Conservation (phyloP, 2,329 filamentous ascomycete genomes). For the Fusarium oligoseptatum region DNA sequence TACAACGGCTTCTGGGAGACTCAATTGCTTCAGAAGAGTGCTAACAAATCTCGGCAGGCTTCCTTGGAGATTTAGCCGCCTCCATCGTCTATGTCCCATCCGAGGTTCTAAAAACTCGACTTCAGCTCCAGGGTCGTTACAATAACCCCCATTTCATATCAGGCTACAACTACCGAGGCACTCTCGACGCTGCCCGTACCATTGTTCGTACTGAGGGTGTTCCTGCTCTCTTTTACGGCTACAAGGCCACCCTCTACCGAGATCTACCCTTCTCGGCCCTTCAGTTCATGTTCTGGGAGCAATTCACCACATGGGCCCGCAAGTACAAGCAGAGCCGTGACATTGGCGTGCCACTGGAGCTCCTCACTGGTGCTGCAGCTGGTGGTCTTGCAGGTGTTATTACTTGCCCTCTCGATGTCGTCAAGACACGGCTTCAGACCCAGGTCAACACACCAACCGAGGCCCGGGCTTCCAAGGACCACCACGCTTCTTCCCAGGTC, state of each 20-base stretch:
- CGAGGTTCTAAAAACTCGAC: slow-evolving; percentile 96
- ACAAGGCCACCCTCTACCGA: slow-evolving; percentile 93
- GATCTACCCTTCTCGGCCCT: slow-evolving; percentile 96
- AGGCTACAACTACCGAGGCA: slow-evolving; percentile 95
- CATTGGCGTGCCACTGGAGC: slow-evolving; percentile 87
- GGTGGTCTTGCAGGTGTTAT: slow-evolving; percentile 94
- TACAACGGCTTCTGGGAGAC: slow-evolving; percentile 53
- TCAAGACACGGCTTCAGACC: slow-evolving; percentile 96
- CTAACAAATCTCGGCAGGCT: slow-evolving; percentile 66
- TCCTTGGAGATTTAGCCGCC: slow-evolving; percentile 91
- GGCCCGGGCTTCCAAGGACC: slow-evolving; percentile 47
- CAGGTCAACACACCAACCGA: slow-evolving; percentile 71
- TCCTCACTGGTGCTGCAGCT: slow-evolving; percentile 88
- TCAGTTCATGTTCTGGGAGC: slow-evolving; percentile 98
- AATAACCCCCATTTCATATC: slow-evolving; percentile 95
- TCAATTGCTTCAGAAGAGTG: not conserved
- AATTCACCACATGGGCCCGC: slow-evolving; percentile 86
- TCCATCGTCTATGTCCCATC: slow-evolving; percentile 96
- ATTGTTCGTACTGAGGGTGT: slow-evolving; percentile 88
- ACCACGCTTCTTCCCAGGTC: slow-evolving; percentile 63
- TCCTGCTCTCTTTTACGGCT: slow-evolving; percentile 92
- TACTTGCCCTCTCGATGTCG: slow-evolving; percentile 95
- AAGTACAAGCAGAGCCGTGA: slow-evolving; percentile 83
- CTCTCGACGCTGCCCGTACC: slow-evolving; percentile 84
- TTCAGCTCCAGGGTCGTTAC: slow-evolving; percentile 93